A percentile compares a stretch with the other conserved stretches of the same genome.
Evolutionary conservation across 1,139 yeast genomes (phyloP).

Genomic region (Meyerozyma carpophila): DNA sequence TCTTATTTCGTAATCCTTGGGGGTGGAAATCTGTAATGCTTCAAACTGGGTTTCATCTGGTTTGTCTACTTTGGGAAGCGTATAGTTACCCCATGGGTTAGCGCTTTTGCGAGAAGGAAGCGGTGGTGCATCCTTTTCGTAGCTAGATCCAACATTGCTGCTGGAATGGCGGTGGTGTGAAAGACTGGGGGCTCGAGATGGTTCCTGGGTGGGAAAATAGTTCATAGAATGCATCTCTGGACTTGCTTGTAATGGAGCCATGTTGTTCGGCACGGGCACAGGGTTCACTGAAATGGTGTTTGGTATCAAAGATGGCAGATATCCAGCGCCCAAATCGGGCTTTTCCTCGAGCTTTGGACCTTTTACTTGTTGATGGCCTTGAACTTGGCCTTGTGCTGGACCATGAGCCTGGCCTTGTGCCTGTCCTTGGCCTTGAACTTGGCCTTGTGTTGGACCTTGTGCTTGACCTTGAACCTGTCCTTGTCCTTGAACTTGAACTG

Average conservation of each 20-base stretch:
- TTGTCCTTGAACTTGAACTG: neutral
- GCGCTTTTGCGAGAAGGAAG: conserved; percentile 9
- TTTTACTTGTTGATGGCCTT: neutral
- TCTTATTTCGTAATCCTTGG: neutral
- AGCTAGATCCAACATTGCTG: neutral
- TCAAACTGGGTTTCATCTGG: conserved; percentile 5
- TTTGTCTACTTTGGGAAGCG: conserved; percentile 5
- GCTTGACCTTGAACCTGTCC: neutral
- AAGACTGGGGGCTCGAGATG: neutral
- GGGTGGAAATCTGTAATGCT: neutral
- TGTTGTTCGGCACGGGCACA: neutral
- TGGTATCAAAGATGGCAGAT: neutral
- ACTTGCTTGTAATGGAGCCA: neutral
- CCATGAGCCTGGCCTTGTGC: neutral
- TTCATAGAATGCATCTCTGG: neutral
- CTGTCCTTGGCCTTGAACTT: too few relatives aligned
- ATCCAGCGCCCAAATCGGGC: neutral
- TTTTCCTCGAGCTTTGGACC: neutral
- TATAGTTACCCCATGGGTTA: conserved; percentile 18
- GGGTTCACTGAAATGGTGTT: neutral
- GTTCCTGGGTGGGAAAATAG: neutral
- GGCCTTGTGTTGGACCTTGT: neutral
- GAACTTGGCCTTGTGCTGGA: neutral
- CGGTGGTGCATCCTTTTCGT: neutral
- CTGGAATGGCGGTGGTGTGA: neutral